phyloP scores from a whole-genome alignment of 140 eudicot genomes.

The Stevia rebaudiana region DNA sequence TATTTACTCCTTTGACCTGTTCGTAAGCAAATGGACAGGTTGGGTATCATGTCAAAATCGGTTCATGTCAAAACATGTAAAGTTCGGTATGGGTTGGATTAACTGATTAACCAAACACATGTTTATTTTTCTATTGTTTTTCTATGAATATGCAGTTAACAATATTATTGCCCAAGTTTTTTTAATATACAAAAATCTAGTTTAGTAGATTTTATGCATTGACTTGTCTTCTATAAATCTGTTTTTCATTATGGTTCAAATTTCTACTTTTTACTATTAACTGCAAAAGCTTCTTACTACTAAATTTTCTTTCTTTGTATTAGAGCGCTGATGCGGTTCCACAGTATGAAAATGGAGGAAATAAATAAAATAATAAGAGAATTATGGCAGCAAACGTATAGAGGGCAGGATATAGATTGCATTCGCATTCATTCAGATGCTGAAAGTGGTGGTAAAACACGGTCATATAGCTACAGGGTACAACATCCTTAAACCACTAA shows the following conservation, averaged over 20 bases:
- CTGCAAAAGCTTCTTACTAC: neutral
- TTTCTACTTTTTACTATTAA: neutral
- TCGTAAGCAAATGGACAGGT: neutral
- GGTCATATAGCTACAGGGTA: conserved; percentile 97
- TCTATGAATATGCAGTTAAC: neutral
- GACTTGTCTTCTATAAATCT: neutral
- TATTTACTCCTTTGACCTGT: neutral
- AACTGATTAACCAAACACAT: neutral
- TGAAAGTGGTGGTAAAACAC: conserved; percentile 86
- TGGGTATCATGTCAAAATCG: neutral
- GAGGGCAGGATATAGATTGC: conserved; percentile 98
- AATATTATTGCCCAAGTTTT: neutral
- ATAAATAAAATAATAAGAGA: conserved; percentile 92
- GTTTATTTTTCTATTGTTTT: neutral
- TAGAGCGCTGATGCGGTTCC: conserved; percentile 99
- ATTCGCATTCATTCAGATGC: conserved; percentile 93
- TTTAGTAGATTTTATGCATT: neutral
- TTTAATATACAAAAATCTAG: neutral
- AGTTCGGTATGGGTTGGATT: neutral
- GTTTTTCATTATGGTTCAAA: too few species aligned
- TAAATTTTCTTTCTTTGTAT: conserved; percentile 7
- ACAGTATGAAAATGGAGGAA: conserved; percentile 98
- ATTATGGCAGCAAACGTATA: conserved; percentile 96
- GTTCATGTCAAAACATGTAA: neutral
- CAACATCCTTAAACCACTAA: neutral